A percentile compares a stretch with the other conserved stretches of the same genome.
phyloP scores from a whole-genome alignment of 1,284 basidiomycete genomes.

The Tilletia caries region DNA sequence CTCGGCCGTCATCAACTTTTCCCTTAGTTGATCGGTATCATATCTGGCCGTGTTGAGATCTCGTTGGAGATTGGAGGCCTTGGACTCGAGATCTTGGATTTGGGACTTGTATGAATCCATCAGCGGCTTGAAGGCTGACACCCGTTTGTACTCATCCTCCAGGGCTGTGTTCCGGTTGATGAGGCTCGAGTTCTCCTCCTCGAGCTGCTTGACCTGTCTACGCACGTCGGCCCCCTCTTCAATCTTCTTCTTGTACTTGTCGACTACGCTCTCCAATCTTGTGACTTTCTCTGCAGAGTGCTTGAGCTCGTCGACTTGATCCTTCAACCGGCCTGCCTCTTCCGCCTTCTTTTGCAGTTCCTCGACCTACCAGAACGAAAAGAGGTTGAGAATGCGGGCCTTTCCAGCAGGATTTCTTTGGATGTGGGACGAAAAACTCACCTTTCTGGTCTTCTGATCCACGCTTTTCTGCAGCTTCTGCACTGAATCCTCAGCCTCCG shows the following conservation, averaged over 20 bases:
- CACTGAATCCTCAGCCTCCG: conserved; percentile 40
- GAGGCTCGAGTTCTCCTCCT: conserved; percentile 85
- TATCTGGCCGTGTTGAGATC: conserved; percentile 56
- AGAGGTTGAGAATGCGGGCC: background rate
- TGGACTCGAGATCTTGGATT: conserved; percentile 75
- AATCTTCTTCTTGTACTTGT: conserved; percentile 97
- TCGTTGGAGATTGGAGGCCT: conserved; percentile 64
- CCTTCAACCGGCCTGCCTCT: conserved; percentile 74
- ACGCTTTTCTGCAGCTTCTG: conserved; percentile 28
- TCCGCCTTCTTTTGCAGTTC: conserved; percentile 77
- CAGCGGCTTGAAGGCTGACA: conserved; percentile 78
- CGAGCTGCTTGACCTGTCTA: conserved; percentile 78
- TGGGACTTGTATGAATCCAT: conserved; percentile 90
- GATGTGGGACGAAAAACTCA: conserved; percentile 12
- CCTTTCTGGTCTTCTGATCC: conserved; percentile 29
- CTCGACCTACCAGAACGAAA: conserved; percentile 59
- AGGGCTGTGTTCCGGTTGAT: conserved; percentile 85
- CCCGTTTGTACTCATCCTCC: conserved; percentile 84
- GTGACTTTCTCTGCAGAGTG: conserved; percentile 85
- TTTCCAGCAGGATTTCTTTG: background rate
- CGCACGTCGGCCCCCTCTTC: conserved; percentile 87
- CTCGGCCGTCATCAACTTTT: conserved; percentile 54
- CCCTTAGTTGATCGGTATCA: conserved; percentile 37
- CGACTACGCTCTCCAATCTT: conserved; percentile 94
- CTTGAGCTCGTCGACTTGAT: conserved; percentile 76